Base-by-base conservation (phyloP, 352 stramenopile species). In the Globisporangium abappressorium region DNA sequence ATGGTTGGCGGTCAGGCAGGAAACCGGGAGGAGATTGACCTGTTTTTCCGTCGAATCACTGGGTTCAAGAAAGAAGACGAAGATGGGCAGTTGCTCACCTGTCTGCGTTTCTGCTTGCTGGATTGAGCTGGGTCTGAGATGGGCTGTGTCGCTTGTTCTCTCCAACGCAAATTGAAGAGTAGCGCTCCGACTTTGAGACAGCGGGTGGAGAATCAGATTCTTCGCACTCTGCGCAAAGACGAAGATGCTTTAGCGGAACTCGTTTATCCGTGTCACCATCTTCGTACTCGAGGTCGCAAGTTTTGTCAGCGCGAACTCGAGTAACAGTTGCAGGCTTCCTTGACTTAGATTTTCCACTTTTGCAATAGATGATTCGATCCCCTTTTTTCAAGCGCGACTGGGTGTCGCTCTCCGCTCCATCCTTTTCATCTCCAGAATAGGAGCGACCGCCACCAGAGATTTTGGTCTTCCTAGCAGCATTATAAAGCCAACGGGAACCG, bases 231-330 rank as follows among this genome's bases (percentile, higher is more conserved):
- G 76, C 81, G 34, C 70, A 77, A 5, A 57, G 51, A 2, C 72
- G 28, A 7, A 85, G 26, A 43, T 73, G 33, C 14, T 65, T 70
- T 41, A 60, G 9, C 0, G 65, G 57, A 0, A 97, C 59, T 6
- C 79, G 70, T 34, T 79, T 83, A 14, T 62, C 54, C 0, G 51
- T 70, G 3, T 92, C 82, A 0, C 82, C 85, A 43, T 90, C 74
- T 4, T 70, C 59, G 64, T 92, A 96, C 58, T 75, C 57, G 1
- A 96, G 30, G 43, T 93, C 86, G 34, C 75, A 92, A 20, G 72
- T 93, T 12, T 77, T 74, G 36, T 94, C 76, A 0, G 72, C 73
- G 61, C 87, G 83, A 0, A 86, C 59, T 6, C 74, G 79, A 11
- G 69, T 68, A 9, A 89, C 69, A 36, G 51, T 61, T 7, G 75